phyloP scores from a whole-genome alignment of 208 protist species.

The Crithidia brevicula region DNA sequence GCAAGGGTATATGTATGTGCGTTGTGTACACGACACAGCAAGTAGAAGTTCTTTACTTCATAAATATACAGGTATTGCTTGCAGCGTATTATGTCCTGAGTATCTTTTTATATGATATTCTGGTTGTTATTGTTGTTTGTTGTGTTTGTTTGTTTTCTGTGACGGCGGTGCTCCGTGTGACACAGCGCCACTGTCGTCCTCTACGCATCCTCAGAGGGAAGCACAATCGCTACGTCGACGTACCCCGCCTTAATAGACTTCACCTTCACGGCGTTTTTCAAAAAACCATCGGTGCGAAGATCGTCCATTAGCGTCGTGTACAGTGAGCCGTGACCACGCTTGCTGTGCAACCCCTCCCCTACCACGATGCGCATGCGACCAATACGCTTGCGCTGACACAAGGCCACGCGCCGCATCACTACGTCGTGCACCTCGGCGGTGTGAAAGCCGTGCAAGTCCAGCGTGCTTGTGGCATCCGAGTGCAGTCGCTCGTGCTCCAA shows the following conservation, averaged over 20 bases:
- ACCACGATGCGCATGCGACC: constrained; percentile 55
- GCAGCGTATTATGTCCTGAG: too few relatives aligned
- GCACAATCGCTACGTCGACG: constrained; percentile 43
- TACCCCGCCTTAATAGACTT: constrained; percentile 52
- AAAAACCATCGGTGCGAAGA: constrained; percentile 42
- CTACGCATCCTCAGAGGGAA: not conserved
- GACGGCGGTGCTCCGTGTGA: not conserved
- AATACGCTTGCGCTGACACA: constrained; percentile 57
- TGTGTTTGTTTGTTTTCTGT: too few relatives aligned
- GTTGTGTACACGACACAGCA: too few relatives aligned
- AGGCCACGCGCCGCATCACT: constrained; percentile 62
- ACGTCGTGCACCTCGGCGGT: constrained; percentile 71
- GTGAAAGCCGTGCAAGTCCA: constrained; percentile 89
- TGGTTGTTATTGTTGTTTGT: too few relatives aligned
- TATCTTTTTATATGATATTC: too few relatives aligned
- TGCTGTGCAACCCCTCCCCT: constrained; percentile 74
- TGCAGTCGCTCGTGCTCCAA: constrained; percentile 71
- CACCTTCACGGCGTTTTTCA: constrained; percentile 31
- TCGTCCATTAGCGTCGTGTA: constrained; percentile 40
- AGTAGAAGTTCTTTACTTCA: too few relatives aligned
- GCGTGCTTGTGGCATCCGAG: constrained; percentile 36
- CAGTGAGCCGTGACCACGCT: constrained; percentile 43
- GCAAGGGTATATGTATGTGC: too few relatives aligned
- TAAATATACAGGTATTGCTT: too few relatives aligned
- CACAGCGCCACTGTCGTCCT: not conserved